Base-by-base conservation (phyloP, 805 yeast genomes). In the Monosporozyma yasuniensis region DNA sequence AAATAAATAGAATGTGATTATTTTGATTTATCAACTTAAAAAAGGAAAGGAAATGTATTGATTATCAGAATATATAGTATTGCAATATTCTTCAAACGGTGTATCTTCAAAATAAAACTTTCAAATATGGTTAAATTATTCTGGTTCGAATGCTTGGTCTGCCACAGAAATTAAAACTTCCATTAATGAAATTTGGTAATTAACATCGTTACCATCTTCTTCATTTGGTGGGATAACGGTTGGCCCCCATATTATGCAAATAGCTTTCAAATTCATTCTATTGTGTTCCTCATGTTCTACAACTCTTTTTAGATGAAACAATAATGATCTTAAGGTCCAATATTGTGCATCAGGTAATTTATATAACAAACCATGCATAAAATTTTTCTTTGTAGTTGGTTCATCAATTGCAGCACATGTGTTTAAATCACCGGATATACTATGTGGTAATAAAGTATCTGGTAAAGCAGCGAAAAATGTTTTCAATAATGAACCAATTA, bases 211-310 rank as follows among this genome's bases (percentile, higher is more conserved):
- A 3, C 80, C 78, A 52, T 80, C 83, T 22, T 78, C 77, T 50
- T 78, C 79, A 57, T 80, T 85, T 45, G 81, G 79, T 18, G 83
- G 77, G 64, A 93, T 75, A 47, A 93, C 69, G 2, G 87, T 86
- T 18, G 96, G 96, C 0, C 97, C 96, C 99, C 99, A 93, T 37
- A 91, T 89, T 38, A 87, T 87, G 44, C 95, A 87, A 58, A 93
- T 67, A 52, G 85, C 83, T 60, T 83, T 83, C 51, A 82, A 74
- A 44, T 81, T 81, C 99, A 93, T 93, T 63, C 93, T 76, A 63
- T 89, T 88, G 34, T 68, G 57, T 19, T 74, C 73, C 59, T 81
- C 83, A 50, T 80, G 73, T 27, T 76, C 75, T 37, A 83, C 79
- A 12, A 93, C 82, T 50, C 83, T 78, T 54, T 83, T 81, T 53